These are phyloP conservation scores for Podaxis sp. DNA, from an alignment of 768 basidiomycete genomes.

Conservation along the genomic window DNA sequence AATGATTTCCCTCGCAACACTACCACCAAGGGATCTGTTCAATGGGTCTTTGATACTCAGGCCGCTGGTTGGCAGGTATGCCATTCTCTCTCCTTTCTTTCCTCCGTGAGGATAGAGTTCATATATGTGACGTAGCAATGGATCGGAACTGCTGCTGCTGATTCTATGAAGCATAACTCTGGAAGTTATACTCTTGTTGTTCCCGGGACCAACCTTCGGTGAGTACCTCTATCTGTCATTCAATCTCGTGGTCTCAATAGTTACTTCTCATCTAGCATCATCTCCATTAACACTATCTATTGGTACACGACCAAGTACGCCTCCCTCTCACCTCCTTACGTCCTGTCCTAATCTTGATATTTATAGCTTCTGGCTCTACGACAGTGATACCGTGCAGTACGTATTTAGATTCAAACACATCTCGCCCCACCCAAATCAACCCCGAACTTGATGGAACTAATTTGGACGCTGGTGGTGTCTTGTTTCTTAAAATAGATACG, in stretches of 20 bases:
- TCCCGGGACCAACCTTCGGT: constrained; percentile 49
- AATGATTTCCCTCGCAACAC: constrained; percentile 57
- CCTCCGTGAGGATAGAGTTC: not conserved
- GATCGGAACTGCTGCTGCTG: constrained; percentile 41
- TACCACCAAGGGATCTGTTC: constrained; percentile 31
- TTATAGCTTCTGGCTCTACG: constrained; percentile 58
- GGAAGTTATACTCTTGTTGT: constrained; percentile 53
- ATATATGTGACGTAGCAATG: constrained; percentile 32
- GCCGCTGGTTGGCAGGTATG: constrained; percentile 47
- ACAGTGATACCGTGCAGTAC: constrained; percentile 44
- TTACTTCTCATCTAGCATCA: constrained; percentile 37
- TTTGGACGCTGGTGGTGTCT: not conserved
- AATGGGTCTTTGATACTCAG: constrained; percentile 58
- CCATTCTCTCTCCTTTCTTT: not conserved
- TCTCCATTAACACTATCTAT: constrained; percentile 59
- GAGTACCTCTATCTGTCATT: not conserved
- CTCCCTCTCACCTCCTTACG: not conserved
- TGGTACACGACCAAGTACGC: constrained; percentile 60
- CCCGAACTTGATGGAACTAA: not conserved
- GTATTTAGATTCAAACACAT: constrained; percentile 14
- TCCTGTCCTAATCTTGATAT: not conserved
- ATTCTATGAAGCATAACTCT: constrained; percentile 43
- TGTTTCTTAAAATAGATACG: constrained; percentile 26
- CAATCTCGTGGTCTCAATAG: not conserved
- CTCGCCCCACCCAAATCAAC: not conserved